Conservation (phyloP, 257 asterid genomes). For the Jacaranda copaia region DNA sequence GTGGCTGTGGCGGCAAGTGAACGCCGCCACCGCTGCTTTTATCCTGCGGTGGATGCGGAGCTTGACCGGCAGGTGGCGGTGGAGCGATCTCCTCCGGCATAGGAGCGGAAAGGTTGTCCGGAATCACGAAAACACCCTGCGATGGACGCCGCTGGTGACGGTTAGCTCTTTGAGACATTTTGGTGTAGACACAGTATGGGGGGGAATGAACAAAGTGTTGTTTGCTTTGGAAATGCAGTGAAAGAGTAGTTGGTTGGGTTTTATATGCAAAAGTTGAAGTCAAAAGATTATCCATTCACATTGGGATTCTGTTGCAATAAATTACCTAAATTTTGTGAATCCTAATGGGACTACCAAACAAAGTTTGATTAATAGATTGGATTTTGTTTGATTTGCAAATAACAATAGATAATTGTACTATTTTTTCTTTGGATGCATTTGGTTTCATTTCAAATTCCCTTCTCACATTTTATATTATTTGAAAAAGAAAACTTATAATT, state of each 20-base stretch:
- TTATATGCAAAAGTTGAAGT: constrained; percentile 41
- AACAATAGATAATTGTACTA: background rate
- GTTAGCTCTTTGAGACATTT: constrained; percentile 66
- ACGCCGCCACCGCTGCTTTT: constrained; percentile 37
- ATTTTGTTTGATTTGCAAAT: background rate
- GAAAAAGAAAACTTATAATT: too few species aligned
- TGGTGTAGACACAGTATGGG: constrained; percentile 32
- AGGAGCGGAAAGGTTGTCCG: constrained; percentile 67
- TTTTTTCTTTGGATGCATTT: background rate
- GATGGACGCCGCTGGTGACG: constrained; percentile 87
- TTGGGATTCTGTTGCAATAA: constrained; percentile 49
- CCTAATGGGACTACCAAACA: background rate
- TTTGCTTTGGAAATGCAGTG: constrained; percentile 34
- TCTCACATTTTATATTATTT: too few species aligned
- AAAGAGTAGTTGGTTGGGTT: constrained; percentile 37
- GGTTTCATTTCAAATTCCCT: too few species aligned
- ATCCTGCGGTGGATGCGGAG: constrained; percentile 46
- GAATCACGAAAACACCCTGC: constrained; percentile 64
- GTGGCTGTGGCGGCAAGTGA: constrained; percentile 58
- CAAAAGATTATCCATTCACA: constrained; percentile 52
- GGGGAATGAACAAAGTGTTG: background rate
- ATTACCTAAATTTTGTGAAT: constrained; percentile 29
- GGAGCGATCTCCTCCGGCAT: constrained; percentile 46
- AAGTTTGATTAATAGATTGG: background rate
- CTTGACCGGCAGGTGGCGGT: constrained; percentile 41